Conservation (phyloP, 192 early-diverging fungal genomes). For the Coemansia furcata region DNA sequence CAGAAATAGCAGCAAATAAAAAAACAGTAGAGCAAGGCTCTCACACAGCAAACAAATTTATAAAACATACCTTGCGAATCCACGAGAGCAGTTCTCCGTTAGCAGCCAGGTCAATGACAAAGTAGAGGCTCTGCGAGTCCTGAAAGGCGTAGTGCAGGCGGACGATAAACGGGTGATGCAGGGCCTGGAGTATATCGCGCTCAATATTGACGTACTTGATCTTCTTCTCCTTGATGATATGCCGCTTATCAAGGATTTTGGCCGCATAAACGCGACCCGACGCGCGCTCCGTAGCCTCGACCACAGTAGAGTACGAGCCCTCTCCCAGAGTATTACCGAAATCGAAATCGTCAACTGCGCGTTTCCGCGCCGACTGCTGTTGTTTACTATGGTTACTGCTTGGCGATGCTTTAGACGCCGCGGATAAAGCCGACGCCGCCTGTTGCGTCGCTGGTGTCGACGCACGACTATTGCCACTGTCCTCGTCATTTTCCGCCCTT, state of each 20-base stretch:
- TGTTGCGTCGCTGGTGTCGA: slow-evolving; percentile 4
- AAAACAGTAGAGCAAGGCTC: not conserved
- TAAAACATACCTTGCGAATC: slow-evolving; percentile 64
- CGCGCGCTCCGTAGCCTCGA: slow-evolving; percentile 71
- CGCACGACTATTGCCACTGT: not conserved
- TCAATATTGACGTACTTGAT: slow-evolving; percentile 96
- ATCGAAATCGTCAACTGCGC: slow-evolving; percentile 78
- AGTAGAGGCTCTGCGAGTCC: slow-evolving; percentile 86
- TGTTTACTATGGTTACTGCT: slow-evolving; percentile 6
- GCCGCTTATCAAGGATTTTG: slow-evolving; percentile 79
- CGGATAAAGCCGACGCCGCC: slow-evolving; percentile 4
- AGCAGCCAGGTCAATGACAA: slow-evolving; percentile 84
- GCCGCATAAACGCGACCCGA: slow-evolving; percentile 77
- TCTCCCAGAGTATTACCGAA: slow-evolving; percentile 86
- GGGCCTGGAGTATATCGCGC: slow-evolving; percentile 78
- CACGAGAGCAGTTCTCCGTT: slow-evolving; percentile 91
- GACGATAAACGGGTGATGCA: slow-evolving; percentile 89
- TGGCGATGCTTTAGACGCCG: not conserved
- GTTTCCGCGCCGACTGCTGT: slow-evolving; percentile 55
- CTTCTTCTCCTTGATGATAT: slow-evolving; percentile 95
- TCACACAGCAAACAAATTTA: not conserved
- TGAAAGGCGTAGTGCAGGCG: slow-evolving; percentile 95
- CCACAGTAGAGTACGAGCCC: slow-evolving; percentile 94
- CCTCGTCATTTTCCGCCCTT: not conserved
- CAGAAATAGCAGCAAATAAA: not conserved